Evolutionary conservation across 352 stramenopile species (phyloP).

Genomic region (Thalassiosira exigua): DNA sequence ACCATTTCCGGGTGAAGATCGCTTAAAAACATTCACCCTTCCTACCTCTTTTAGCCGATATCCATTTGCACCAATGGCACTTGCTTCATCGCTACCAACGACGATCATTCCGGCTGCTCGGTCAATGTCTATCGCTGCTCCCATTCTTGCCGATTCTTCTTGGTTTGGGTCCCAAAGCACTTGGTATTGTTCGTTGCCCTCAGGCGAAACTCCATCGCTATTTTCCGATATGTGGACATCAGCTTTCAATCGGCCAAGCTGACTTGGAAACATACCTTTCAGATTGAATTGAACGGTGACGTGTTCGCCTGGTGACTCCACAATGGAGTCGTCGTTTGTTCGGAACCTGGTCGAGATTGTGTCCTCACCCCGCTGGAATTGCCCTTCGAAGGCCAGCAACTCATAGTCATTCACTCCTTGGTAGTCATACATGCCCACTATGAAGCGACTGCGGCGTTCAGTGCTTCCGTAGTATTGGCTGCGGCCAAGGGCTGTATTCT

Average conservation of each 20-base stretch:
- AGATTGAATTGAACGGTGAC: conserved; percentile 90
- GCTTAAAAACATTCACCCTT: conserved; percentile 69
- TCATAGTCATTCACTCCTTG: conserved; percentile 90
- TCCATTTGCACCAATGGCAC: conserved; percentile 43
- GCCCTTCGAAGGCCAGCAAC: conserved; percentile 47
- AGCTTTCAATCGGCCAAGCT: conserved; percentile 88
- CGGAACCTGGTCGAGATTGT: conserved; percentile 85
- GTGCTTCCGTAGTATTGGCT: conserved; percentile 91
- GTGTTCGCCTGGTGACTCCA: conserved; percentile 91
- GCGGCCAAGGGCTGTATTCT: conserved; percentile 88
- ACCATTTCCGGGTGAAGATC: conserved; percentile 36
- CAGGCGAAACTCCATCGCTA: conserved; percentile 86
- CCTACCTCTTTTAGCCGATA: conserved; percentile 53
- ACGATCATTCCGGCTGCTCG: conserved; percentile 57
- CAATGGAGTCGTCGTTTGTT: conserved; percentile 90
- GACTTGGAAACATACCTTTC: conserved; percentile 91
- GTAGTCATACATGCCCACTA: conserved; percentile 88
- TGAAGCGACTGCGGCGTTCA: conserved; percentile 78
- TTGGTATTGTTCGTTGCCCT: conserved; percentile 38
- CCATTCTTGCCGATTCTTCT: conserved; percentile 62
- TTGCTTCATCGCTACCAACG: conserved; percentile 63
- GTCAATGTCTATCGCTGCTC: conserved; percentile 62
- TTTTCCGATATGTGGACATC: conserved; percentile 91
- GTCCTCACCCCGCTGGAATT: conserved; percentile 53
- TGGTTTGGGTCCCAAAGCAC: conserved; percentile 43